A percentile compares a stretch with the other conserved stretches of the same genome.
Evolutionary conservation across 1,139 yeast genomes (phyloP).

Genomic region (Kazachstania sp.): DNA sequence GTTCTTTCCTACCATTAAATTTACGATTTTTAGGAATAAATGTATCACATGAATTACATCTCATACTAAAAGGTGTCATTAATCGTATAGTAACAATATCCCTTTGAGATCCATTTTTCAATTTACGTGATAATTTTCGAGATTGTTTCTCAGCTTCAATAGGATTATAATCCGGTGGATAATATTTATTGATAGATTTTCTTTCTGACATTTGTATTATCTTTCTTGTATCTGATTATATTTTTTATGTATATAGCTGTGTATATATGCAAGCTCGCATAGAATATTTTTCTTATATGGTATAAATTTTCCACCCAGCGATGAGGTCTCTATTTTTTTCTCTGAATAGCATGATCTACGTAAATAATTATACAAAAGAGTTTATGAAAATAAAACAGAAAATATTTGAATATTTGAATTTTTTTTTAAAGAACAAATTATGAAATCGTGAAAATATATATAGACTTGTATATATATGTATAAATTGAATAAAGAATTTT

Average conservation of each 20-base stretch:
- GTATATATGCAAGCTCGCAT: too few relatives aligned
- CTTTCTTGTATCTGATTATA: not conserved
- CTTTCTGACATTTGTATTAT: slow-evolving; percentile 65
- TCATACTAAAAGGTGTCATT: slow-evolving; percentile 92
- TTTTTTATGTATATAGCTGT: not conserved
- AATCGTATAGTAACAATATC: slow-evolving; percentile 56
- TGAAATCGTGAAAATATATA: too few relatives aligned
- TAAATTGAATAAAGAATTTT: too few relatives aligned
- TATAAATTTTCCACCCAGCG: too few relatives aligned
- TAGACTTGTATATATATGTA: too few relatives aligned
- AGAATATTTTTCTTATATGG: too few relatives aligned
- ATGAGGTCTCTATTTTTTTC: too few relatives aligned
- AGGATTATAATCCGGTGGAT: slow-evolving; percentile 84
- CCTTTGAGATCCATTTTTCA: slow-evolving; percentile 35
- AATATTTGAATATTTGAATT: not conserved
- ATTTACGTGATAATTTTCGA: slow-evolving; percentile 34
- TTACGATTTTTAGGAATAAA: slow-evolving; percentile 78
- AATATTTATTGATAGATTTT: slow-evolving; percentile 78
- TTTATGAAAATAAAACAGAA: too few relatives aligned
- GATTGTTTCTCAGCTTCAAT: slow-evolving; percentile 45
- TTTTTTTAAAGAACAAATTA: not conserved
- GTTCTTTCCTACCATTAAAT: slow-evolving; percentile 84
- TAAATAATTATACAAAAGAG: too few relatives aligned
- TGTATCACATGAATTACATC: slow-evolving; percentile 72
- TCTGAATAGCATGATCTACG: too few relatives aligned